Evolutionary conservation across 371 early-diverging fungal species (phyloP).

Genomic region (Mortierella sp.): DNA sequence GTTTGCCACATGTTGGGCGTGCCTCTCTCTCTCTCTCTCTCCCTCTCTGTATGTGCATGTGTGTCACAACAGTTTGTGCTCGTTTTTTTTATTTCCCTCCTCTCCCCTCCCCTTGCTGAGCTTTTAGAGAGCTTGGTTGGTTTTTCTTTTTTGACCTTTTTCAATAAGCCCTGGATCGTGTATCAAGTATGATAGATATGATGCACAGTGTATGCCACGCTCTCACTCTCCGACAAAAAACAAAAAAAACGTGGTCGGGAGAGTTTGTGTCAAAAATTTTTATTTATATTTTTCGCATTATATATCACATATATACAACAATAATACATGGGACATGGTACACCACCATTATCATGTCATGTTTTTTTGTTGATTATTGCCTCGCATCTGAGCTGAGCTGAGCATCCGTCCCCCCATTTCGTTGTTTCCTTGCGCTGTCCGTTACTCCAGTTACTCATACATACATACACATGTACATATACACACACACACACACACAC

Average conservation of each 20-base stretch:
- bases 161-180: neutral
- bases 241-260: constrained; percentile 32
- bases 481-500: no score
- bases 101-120: constrained; percentile 13
- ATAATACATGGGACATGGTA: constrained; percentile 5
- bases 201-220: constrained; percentile 12
- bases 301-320: constrained; percentile 4
- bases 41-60: neutral
- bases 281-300: constrained; percentile 4
- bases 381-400: no score
- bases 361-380: no score
- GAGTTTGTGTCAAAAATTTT: constrained; percentile 4
- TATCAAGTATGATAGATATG: neutral
- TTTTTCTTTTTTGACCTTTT: constrained; percentile 9
- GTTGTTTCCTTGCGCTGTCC: no score
- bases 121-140: neutral
- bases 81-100: constrained; percentile 3
- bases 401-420: no score
- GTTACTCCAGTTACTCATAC: no score
- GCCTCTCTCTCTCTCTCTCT: constrained; percentile 25
- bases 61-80: constrained; percentile 9
- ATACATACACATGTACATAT: no score
- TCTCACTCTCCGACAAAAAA: constrained; percentile 18
- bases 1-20: constrained; percentile 33
- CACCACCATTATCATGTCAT: neutral